These are phyloP conservation scores for Thermomucor indicae-seudaticae DNA, from an alignment of 371 early-diverging fungal genomes.

Conservation along the genomic window DNA sequence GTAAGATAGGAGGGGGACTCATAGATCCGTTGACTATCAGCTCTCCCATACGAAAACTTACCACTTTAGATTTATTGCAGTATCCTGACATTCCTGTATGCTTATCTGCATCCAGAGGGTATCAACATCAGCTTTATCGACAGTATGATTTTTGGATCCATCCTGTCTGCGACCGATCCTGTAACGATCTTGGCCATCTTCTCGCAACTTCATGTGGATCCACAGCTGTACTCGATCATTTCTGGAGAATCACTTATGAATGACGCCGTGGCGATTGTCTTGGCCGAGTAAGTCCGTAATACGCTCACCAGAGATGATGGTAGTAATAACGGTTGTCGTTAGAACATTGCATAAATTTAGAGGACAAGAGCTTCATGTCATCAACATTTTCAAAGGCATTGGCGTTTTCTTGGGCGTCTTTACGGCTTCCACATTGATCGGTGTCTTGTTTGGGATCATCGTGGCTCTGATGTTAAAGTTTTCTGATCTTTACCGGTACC, in stretches of 20 bases:
- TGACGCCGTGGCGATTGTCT: constrained; percentile 94
- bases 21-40: background rate
- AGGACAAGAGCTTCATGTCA: constrained; percentile 69
- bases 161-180: constrained; percentile 95
- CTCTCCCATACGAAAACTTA: background rate
- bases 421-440: constrained; percentile 78
- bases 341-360: constrained; percentile 79
- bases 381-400: constrained; percentile 69
- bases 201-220: constrained; percentile 88
- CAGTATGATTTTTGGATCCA: constrained; percentile 88
- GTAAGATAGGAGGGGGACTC: constrained; percentile 22
- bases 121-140: constrained; percentile 74
- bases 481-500: constrained; percentile 70
- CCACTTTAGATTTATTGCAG: constrained; percentile 17
- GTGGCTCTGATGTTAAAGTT: constrained; percentile 81
- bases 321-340: background rate
- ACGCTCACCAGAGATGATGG: no score
- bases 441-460: constrained; percentile 70
- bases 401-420: constrained; percentile 79
- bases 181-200: constrained; percentile 94
- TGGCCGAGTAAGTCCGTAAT: constrained; percentile 80
- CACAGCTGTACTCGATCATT: constrained; percentile 88
- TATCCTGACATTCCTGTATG: constrained; percentile 65
- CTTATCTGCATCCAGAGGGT: constrained; percentile 67
- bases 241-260: constrained; percentile 94